Percentiles rank a stretch among this genome's conserved stretches.
Evolutionary conservation across 2,329 filamentous ascomycete genomes (phyloP).

Genomic region (Meredithiella fracta): DNA sequence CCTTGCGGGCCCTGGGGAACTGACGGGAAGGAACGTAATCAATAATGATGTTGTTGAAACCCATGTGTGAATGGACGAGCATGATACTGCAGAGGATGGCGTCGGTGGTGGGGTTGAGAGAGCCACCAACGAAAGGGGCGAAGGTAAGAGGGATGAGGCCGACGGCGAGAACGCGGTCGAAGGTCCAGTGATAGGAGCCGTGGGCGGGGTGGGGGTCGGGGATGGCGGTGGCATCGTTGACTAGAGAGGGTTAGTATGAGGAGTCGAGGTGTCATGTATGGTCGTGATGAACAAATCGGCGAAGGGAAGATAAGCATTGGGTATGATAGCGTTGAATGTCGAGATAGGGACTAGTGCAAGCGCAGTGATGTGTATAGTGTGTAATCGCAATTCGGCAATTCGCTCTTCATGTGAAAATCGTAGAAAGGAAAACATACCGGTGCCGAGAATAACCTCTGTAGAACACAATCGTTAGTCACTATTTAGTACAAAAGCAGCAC

Average conservation of each 20-base stretch:
- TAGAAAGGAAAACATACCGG: slow-evolving; percentile 35
- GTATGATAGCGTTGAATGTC: too few relatives aligned
- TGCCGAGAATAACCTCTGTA: slow-evolving; percentile 58
- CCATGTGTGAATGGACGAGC: slow-evolving; percentile 87
- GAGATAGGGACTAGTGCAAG: neutral
- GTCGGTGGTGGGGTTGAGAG: slow-evolving; percentile 77
- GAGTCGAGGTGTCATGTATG: too few relatives aligned
- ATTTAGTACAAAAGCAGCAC: neutral
- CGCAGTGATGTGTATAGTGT: neutral
- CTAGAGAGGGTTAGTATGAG: slow-evolving; percentile 24
- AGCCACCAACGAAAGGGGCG: slow-evolving; percentile 80
- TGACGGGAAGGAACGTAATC: slow-evolving; percentile 73
- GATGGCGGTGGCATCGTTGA: slow-evolving; percentile 72
- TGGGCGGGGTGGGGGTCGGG: slow-evolving; percentile 59
- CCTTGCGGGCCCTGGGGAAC: slow-evolving; percentile 49
- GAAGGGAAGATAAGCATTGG: too few relatives aligned
- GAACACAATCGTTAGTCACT: slow-evolving; percentile 26
- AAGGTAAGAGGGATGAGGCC: slow-evolving; percentile 75
- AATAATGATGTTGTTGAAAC: slow-evolving; percentile 77
- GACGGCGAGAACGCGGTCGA: slow-evolving; percentile 71
- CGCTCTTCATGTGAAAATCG: neutral
- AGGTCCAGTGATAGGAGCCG: slow-evolving; percentile 97
- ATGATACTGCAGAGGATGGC: slow-evolving; percentile 68
- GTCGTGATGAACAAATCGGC: too few relatives aligned
- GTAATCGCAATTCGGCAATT: neutral